phyloP scores from a whole-genome alignment of 768 basidiomycete species.

The Boletus rubroflammeus region DNA sequence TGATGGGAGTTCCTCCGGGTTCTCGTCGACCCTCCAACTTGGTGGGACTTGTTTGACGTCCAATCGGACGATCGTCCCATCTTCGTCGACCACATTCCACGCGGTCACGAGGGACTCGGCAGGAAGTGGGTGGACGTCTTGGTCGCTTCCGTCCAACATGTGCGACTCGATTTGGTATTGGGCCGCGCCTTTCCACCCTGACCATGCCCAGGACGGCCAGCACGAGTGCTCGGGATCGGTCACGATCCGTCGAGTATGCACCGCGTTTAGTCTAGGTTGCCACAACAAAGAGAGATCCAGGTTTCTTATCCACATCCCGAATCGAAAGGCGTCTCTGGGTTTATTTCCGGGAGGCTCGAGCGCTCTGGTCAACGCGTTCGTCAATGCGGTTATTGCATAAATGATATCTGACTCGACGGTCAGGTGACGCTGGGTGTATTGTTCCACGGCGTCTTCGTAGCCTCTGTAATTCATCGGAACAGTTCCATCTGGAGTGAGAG shows the following conservation, averaged over 20 bases:
- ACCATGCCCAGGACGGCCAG: constrained; percentile 28
- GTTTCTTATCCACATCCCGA: neutral
- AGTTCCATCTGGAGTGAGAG: neutral
- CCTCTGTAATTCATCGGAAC: neutral
- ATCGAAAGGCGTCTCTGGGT: neutral
- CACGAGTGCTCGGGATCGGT: neutral
- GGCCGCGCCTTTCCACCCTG: constrained; percentile 24
- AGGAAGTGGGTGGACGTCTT: constrained; percentile 2
- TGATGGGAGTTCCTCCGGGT: neutral
- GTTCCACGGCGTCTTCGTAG: constrained; percentile 7
- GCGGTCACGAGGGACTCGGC: constrained; percentile 15
- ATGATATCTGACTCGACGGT: constrained; percentile 16
- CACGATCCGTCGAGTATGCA: constrained; percentile 7
- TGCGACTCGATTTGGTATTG: constrained; percentile 3
- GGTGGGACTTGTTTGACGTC: constrained; percentile 7
- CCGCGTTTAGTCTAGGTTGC: constrained; percentile 17
- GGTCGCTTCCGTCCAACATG: neutral
- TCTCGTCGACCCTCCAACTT: neutral
- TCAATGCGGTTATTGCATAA: constrained; percentile 4
- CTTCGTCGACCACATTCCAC: constrained; percentile 18
- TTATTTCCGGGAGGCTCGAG: neutral
- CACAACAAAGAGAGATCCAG: constrained; percentile 19
- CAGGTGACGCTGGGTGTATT: constrained; percentile 13
- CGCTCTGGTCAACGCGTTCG: neutral
- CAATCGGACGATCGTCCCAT: constrained; percentile 4